These are phyloP conservation scores for Blakeslea trispora DNA, from an alignment of 371 early-diverging fungal genomes.

Conservation along the genomic window DNA sequence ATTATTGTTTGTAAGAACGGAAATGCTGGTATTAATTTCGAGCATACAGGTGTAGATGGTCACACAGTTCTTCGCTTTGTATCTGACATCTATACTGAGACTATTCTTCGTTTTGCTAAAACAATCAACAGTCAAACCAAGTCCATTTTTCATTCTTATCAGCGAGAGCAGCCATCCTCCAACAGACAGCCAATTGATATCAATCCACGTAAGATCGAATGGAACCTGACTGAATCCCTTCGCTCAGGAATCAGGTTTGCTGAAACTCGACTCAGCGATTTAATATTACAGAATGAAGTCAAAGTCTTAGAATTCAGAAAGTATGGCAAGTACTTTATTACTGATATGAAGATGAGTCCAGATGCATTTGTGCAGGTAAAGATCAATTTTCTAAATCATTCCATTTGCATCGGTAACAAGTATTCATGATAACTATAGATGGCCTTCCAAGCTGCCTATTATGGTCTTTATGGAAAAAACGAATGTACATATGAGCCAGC, in stretches of 20 bases:
- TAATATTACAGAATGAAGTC: constrained; percentile 64
- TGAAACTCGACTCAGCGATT: constrained; percentile 52
- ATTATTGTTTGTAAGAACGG: constrained; percentile 63
- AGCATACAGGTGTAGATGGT: constrained; percentile 64
- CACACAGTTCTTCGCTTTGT: constrained; percentile 59
- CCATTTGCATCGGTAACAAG: neutral
- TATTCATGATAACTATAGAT: constrained; percentile 49
- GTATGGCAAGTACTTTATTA: constrained; percentile 74
- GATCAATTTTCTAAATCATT: neutral
- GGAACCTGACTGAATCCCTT: constrained; percentile 47
- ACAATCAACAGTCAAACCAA: constrained; percentile 56
- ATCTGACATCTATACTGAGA: constrained; percentile 60
- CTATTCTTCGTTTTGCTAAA: constrained; percentile 57
- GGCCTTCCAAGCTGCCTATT: constrained; percentile 94
- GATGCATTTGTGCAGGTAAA: constrained; percentile 74
- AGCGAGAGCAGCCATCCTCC: constrained; percentile 11
- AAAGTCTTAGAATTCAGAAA: constrained; percentile 61
- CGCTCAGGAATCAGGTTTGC: constrained; percentile 54
- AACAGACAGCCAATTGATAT: constrained; percentile 27
- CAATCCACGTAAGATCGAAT: constrained; percentile 56
- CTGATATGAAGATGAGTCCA: constrained; percentile 68
- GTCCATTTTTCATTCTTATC: constrained; percentile 49
- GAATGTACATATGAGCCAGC: constrained; percentile 89
- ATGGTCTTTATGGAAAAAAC: constrained; percentile 74
- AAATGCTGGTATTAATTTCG: constrained; percentile 61